These are phyloP conservation scores for Mychonastes homosphaera DNA, from an alignment of 139 green algal genomes.

Conservation along the genomic window DNA sequence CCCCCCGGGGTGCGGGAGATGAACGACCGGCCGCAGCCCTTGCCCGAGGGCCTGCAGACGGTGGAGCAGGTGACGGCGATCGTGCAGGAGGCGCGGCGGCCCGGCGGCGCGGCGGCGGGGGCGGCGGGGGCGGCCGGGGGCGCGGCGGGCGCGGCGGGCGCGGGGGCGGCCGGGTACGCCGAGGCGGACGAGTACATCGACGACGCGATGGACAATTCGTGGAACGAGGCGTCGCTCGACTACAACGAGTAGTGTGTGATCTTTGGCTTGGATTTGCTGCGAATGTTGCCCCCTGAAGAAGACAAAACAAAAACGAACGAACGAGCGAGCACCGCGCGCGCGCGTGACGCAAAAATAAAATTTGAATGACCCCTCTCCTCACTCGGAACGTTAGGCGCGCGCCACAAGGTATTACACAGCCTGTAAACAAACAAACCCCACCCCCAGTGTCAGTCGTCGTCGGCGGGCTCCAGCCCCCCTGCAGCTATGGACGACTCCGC, in stretches of 20 bases:
- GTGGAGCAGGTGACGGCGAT: constrained; percentile 27
- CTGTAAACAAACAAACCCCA: too few species aligned
- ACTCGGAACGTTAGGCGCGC: too few species aligned
- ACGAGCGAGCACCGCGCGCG: too few species aligned
- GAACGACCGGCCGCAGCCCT: constrained; percentile 45
- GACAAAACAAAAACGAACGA: too few species aligned
- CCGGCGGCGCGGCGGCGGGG: background rate
- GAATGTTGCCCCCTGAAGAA: too few species aligned
- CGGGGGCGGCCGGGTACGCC: background rate
- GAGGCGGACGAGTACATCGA: constrained; percentile 58
- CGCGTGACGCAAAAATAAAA: too few species aligned
- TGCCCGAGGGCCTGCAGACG: constrained; percentile 23
- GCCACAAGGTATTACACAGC: too few species aligned
- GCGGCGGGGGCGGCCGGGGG: background rate
- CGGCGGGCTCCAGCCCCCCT: too few species aligned
- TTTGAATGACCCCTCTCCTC: too few species aligned
- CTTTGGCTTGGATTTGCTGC: too few species aligned
- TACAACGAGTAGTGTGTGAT: constrained; percentile 25
- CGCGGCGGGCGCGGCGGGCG: background rate
- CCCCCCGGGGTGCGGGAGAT: constrained; percentile 68
- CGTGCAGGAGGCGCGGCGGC: constrained; percentile 4
- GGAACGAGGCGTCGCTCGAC: constrained; percentile 25
- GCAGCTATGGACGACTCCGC: too few species aligned
- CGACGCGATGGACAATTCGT: constrained; percentile 38
- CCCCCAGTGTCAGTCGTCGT: too few species aligned